Evolutionary conservation across 495 filamentous ascomycete genomes (phyloP), one percentile per base, ranked within the genome.

Genomic region (Talaromyces trachyspermus): DNA sequence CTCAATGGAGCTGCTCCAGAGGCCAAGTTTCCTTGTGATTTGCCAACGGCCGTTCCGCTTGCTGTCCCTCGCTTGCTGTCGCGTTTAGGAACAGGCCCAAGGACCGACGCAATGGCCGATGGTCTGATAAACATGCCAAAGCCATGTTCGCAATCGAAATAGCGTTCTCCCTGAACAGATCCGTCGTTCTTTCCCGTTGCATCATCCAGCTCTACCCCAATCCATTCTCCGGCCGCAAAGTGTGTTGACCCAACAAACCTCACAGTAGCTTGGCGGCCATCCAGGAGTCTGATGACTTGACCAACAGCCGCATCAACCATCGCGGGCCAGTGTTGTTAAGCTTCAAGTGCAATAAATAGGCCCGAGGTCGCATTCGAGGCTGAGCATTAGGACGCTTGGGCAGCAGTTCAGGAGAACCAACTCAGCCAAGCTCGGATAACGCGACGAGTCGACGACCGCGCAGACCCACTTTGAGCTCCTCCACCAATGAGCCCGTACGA

Each of bases 121-220:
- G 86, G 82, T 26, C 85, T 75, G 24, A 95, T 76, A 56, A 98
- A 98, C 85, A 97, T 92, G 55, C 92, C 92, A 67, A 78, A 78
- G 5, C 78, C 78, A 48, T 80, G 79, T 43, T 80, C 64, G 57
- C 91, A 96, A 19, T 89, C 79, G 57, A 97, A 98, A 63, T 98
- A 98, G 30, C 88, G 74, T 52, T 90, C 78, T 33, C 89, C 91
- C 62, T 91, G 78, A 30, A 97, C 86, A 23, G 84, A 79, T 53
- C 92, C 92, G 74, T 98, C 88, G 57, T 98, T 97, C 68, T 98
- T 97, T 9, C 92, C 92, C 9, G 72, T 76, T n/a, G 79, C 69
- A 27, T 85, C 84, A 32, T 86, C 81, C 49, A 98, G 77, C 73
- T 95, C 90, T 37, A 97, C 75, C 43, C 92, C 92, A 43, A 95